Evolutionary conservation across 2,329 filamentous ascomycete genomes (phyloP).

Genomic region (Paraconiothyrium sp.): DNA sequence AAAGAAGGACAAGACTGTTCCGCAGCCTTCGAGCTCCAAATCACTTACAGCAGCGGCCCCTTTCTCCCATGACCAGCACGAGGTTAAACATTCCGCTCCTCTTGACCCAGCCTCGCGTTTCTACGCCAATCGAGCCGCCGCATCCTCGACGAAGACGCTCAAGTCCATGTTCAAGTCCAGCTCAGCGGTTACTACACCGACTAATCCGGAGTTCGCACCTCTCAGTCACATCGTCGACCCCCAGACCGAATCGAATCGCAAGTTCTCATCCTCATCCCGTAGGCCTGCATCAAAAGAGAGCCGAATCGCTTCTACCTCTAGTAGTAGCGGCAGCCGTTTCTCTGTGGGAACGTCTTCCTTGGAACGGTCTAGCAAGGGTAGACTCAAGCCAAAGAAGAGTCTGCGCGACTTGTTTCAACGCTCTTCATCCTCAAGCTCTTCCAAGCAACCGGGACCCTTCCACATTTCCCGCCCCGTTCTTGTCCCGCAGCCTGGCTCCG

Average conservation of each 20-base stretch:
- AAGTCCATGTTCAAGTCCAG: too few species aligned
- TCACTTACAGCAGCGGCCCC: not conserved
- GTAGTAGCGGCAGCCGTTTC: not conserved
- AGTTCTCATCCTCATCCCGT: not conserved
- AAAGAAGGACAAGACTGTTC: not conserved
- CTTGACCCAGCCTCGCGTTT: not conserved
- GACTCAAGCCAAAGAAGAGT: not conserved
- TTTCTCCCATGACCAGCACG: not conserved
- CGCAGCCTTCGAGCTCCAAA: not conserved
- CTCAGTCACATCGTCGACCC: not conserved
- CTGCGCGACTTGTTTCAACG: not conserved
- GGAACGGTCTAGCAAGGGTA: too few species aligned
- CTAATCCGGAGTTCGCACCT: too few species aligned
- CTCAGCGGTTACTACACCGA: too few species aligned
- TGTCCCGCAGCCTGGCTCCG: constrained; percentile 15
- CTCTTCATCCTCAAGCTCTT: not conserved
- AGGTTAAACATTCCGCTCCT: not conserved
- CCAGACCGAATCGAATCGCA: not conserved
- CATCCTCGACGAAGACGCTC: too few species aligned
- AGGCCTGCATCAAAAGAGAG: not conserved
- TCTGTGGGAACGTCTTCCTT: too few species aligned
- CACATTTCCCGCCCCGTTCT: constrained; percentile 29
- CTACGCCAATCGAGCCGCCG: not conserved
- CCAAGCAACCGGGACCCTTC: not conserved
- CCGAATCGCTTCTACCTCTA: not conserved